Conservation (phyloP, 2,329 filamentous ascomycete genomes). For the Aspergillus fischeri region DNA sequence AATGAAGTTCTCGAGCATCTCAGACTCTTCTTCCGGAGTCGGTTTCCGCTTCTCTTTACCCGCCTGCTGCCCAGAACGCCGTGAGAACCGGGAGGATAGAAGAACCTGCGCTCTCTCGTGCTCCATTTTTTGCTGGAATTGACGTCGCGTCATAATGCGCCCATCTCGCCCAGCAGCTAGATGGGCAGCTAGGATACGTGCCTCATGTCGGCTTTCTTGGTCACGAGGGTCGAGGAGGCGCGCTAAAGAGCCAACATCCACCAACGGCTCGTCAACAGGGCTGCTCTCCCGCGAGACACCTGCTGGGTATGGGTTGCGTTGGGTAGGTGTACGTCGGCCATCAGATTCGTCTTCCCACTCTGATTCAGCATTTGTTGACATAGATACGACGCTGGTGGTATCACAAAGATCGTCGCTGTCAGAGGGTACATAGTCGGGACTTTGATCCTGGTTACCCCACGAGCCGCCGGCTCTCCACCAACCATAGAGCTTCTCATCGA, state of each 20-base stretch:
- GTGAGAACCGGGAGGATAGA: conserved; percentile 42
- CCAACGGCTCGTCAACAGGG: conserved; percentile 57
- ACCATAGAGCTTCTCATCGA: conserved; percentile 71
- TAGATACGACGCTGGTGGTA: conserved; percentile 75
- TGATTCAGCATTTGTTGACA: conserved; percentile 51
- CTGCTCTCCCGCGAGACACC: conserved; percentile 41
- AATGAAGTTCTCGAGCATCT: conserved; percentile 57
- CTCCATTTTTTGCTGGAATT: conserved; percentile 65
- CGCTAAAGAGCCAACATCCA: conserved; percentile 68
- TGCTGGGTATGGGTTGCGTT: conserved; percentile 56
- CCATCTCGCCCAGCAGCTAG: conserved; percentile 55
- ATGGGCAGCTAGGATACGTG: conserved; percentile 74
- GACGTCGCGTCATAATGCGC: conserved; percentile 74
- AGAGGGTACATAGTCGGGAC: conserved; percentile 67
- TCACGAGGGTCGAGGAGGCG: conserved; percentile 76
- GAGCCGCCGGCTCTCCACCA: conserved; percentile 83
- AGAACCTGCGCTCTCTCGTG: conserved; percentile 67
- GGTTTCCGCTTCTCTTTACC: conserved; percentile 27
- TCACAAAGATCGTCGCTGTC: conserved; percentile 50
- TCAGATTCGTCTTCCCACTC: conserved; percentile 48
- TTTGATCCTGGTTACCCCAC: conserved; percentile 78
- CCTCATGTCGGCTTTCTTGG: conserved; percentile 74
- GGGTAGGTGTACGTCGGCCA: conserved; percentile 67
- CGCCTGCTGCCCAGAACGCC: conserved; percentile 13
- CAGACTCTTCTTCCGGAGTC: conserved; percentile 52